These are phyloP conservation scores for Marasmius sp. DNA, from an alignment of 1,284 basidiomycete genomes.

Conservation along the genomic window DNA sequence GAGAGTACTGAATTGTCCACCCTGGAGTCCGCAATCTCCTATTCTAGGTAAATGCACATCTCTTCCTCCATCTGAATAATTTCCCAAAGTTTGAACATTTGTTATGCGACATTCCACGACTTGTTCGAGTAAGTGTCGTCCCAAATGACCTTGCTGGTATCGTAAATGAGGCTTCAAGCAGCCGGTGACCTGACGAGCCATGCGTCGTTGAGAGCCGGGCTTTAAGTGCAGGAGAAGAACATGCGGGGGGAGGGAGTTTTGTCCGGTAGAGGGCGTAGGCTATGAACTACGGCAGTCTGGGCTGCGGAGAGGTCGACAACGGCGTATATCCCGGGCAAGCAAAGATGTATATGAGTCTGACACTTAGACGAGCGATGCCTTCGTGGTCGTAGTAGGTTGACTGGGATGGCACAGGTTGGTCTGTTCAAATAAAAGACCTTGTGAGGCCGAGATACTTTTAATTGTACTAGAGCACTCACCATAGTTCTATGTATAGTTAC, in stretches of 20 bases:
- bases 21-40: slow-evolving; percentile 86
- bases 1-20: slow-evolving; percentile 63
- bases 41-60: slow-evolving; percentile 91
- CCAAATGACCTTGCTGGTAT: slow-evolving; percentile 90
- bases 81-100: slow-evolving; percentile 87
- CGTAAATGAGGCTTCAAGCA: slow-evolving; percentile 95
- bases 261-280: slow-evolving; percentile 91
- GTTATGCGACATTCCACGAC: slow-evolving; percentile 94
- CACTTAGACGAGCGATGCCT: slow-evolving; percentile 64
- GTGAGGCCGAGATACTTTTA: no score
- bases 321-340: no score
- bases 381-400: slow-evolving; percentile 73
- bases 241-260: slow-evolving; percentile 81
- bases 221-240: slow-evolving; percentile 88
- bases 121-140: slow-evolving; percentile 98
- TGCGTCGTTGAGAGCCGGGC: slow-evolving; percentile 88
- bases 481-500: no score
- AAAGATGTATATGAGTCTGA: no score
- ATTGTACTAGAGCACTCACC: no score
- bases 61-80: slow-evolving; percentile 97
- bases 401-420: no score
- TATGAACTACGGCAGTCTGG: slow-evolving; percentile 77
- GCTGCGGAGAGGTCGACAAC: no score
- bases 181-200: slow-evolving; percentile 87
- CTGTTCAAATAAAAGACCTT: no score